A percentile compares a stretch with the other conserved stretches of the same genome.
phyloP scores from a whole-genome alignment of 208 protist species.

The Crithidia thermophila region DNA sequence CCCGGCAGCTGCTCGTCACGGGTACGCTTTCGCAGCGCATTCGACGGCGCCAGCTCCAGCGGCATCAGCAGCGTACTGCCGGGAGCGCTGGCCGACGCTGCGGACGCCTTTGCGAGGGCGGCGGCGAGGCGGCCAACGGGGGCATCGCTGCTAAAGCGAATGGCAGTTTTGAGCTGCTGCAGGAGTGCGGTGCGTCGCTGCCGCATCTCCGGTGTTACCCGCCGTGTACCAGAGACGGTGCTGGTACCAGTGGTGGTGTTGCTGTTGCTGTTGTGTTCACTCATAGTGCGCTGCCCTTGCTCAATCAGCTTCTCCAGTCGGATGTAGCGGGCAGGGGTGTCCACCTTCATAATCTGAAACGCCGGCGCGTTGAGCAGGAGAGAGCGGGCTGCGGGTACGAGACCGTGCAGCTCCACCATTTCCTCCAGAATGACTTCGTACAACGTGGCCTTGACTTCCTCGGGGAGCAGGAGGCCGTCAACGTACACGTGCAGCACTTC shows the following conservation, averaged over 20 bases:
- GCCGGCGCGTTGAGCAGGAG: constrained; percentile 77
- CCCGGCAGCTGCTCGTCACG: not conserved
- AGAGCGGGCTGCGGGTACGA: constrained; percentile 66
- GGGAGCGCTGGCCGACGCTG: not conserved
- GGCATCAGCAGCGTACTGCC: constrained; percentile 3
- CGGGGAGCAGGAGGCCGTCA: constrained; percentile 60
- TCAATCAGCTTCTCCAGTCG: constrained; percentile 68
- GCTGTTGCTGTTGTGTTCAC: not conserved
- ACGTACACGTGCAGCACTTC: constrained; percentile 74
- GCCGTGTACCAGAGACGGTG: constrained; percentile 16
- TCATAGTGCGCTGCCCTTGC: constrained; percentile 26
- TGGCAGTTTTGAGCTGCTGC: constrained; percentile 48
- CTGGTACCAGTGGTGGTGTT: not conserved
- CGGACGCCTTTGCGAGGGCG: constrained; percentile 33
- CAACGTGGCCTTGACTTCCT: constrained; percentile 62
- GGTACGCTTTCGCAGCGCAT: constrained; percentile 16
- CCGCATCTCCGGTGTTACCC: constrained; percentile 34
- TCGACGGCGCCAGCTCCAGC: not conserved
- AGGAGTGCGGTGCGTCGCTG: constrained; percentile 49
- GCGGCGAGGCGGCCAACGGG: constrained; percentile 55
- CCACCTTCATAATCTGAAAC: constrained; percentile 58
- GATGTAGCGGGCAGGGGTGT: constrained; percentile 58
- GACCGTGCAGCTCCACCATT: constrained; percentile 63
- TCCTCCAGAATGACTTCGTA: constrained; percentile 88
- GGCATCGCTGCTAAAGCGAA: constrained; percentile 53